Conservation (phyloP, 768 basidiomycete species). For the Collybia mongolica region DNA sequence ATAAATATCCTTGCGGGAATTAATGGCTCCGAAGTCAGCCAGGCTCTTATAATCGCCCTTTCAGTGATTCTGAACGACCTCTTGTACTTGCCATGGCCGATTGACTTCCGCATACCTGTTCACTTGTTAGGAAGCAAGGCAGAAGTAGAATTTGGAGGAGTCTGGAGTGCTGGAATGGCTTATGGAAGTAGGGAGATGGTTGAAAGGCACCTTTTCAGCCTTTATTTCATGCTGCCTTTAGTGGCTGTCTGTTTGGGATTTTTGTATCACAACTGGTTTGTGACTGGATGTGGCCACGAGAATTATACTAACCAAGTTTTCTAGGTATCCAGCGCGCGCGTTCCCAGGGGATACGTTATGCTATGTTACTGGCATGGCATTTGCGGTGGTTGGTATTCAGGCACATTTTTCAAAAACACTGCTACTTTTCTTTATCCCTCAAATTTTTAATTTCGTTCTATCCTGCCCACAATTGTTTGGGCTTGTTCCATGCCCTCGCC, state of each 20-base stretch:
- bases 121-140: conserved; percentile 65
- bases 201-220: conserved; percentile 90
- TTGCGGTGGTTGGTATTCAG: conserved; percentile 95
- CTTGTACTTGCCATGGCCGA: conserved; percentile 88
- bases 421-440: conserved; percentile 94
- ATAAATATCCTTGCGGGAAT: conserved; percentile 99
- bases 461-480: conserved; percentile 96
- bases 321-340: conserved; percentile 92
- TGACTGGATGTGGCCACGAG: conserved; percentile 4
- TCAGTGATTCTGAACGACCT: conserved; percentile 92
- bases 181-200: conserved; percentile 85
- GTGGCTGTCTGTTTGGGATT: conserved; percentile 89
- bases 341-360: conserved; percentile 98
- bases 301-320: background rate
- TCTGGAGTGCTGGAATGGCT: conserved; percentile 83
- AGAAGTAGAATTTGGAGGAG: conserved; percentile 74
- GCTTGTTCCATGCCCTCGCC: conserved; percentile 90
- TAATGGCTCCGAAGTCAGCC: conserved; percentile 93
- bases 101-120: conserved; percentile 69
- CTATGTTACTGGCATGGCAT: conserved; percentile 98
- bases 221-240: conserved; percentile 97
- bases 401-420: conserved; percentile 98
- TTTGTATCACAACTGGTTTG: conserved; percentile 94
- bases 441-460: conserved; percentile 95
- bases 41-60: conserved; percentile 88